These are phyloP conservation scores for Acanthochlamys bracteata DNA, from an alignment of 106 monocot species.

Conservation along the genomic window DNA sequence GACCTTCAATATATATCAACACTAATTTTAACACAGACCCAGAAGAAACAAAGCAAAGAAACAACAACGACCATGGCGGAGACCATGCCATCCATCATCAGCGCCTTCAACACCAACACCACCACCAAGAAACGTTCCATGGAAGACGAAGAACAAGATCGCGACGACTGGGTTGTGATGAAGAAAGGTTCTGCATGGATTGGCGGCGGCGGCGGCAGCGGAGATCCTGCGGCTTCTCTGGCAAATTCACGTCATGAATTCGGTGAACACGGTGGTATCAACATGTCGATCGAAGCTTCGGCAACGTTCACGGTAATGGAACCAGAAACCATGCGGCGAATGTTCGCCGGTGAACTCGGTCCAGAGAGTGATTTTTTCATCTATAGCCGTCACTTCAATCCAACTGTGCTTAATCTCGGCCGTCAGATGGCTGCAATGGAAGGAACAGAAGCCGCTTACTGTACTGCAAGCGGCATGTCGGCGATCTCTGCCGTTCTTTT, in stretches of 20 bases:
- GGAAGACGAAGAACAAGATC: constrained; percentile 6
- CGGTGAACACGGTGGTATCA: constrained; percentile 98
- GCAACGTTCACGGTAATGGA: constrained; percentile 99
- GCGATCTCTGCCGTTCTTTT: constrained; percentile 76
- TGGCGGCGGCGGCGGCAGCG: background rate
- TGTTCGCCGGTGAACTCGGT: constrained; percentile 90
- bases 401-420: constrained; percentile 78
- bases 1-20: too few relatives aligned
- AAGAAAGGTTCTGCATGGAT: background rate
- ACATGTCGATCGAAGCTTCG: constrained; percentile 99
- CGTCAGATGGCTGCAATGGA: constrained; percentile 95
- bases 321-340: constrained; percentile 72
- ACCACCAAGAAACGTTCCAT: constrained; percentile 15
- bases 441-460: constrained; percentile 94
- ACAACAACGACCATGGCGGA: constrained; percentile 19
- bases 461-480: constrained; percentile 95
- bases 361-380: constrained; percentile 88
- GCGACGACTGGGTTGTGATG: background rate
- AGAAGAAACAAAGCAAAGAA: too few relatives aligned
- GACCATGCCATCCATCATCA: constrained; percentile 3
- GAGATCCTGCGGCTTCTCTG: constrained; percentile 63
- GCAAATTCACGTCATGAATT: constrained; percentile 87
- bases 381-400: constrained; percentile 97
- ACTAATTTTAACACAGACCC: too few relatives aligned
- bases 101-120: background rate